Conservation (phyloP, 257 asterid genomes). For the Linaria vulgaris region DNA sequence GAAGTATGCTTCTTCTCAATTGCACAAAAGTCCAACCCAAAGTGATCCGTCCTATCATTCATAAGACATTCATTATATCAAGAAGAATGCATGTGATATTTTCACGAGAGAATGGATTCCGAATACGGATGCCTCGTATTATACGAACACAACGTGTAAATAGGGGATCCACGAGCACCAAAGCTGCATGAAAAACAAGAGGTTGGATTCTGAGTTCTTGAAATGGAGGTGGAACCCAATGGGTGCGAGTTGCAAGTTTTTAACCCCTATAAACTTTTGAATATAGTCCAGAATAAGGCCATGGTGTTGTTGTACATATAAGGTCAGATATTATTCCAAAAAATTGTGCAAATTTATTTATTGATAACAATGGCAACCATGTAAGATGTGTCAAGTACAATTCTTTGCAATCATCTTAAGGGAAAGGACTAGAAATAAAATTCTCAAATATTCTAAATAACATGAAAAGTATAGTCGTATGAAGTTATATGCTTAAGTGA, state of each 20-base stretch:
- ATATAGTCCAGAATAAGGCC: slow-evolving; percentile 52
- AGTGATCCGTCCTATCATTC: slow-evolving; percentile 17
- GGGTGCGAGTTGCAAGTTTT: slow-evolving; percentile 56
- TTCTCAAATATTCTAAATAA: too few species aligned
- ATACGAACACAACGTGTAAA: slow-evolving; percentile 59
- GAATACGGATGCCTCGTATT: slow-evolving; percentile 55
- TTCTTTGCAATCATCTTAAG: too few species aligned
- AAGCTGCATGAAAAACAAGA: slow-evolving; percentile 59
- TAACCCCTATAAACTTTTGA: slow-evolving; percentile 44
- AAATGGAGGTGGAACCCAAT: slow-evolving; percentile 79
- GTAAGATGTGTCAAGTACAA: too few species aligned
- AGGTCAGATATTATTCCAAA: too few species aligned
- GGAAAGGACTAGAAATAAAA: too few species aligned
- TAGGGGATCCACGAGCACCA: slow-evolving; percentile 79
- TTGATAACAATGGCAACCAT: too few species aligned
- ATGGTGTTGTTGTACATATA: slow-evolving; percentile 71
- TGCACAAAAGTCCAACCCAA: slow-evolving; percentile 20
- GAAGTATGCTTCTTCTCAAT: slow-evolving; percentile 8
- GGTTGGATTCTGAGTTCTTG: slow-evolving; percentile 54
- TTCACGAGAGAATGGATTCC: slow-evolving; percentile 63
- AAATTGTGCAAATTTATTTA: too few species aligned
- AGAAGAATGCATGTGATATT: slow-evolving; percentile 34
- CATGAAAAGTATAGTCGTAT: too few species aligned
- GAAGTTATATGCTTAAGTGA: too few species aligned
- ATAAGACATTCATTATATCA: slow-evolving; percentile 10